Percentiles rank a stretch among this genome's conserved stretches.
phyloP scores from a whole-genome alignment of 2,329 filamentous ascomycete genomes.

The Aspergillus terreus region DNA sequence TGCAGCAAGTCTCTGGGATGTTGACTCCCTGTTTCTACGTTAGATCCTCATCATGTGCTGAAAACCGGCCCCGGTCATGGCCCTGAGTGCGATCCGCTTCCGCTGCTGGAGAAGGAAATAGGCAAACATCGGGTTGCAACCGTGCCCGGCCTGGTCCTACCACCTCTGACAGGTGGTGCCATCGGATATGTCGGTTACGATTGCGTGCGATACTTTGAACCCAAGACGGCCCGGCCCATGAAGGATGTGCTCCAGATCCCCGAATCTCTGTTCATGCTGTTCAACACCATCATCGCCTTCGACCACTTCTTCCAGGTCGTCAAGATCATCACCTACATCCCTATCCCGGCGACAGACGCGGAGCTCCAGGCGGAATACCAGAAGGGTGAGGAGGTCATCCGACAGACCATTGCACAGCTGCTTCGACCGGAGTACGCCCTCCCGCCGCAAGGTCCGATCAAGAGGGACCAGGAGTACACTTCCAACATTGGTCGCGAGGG shows the following conservation, averaged over 20 bases:
- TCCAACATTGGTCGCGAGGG: slow-evolving; percentile 88
- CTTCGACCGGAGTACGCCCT: slow-evolving; percentile 71
- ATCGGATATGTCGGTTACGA: slow-evolving; percentile 98
- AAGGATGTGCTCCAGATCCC: slow-evolving; percentile 86
- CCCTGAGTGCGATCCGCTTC: slow-evolving; percentile 77
- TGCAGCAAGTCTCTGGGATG: not conserved
- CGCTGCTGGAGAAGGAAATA: slow-evolving; percentile 76
- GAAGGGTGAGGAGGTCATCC: slow-evolving; percentile 61
- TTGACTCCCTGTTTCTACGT: slow-evolving; percentile 6
- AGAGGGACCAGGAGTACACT: slow-evolving; percentile 71
- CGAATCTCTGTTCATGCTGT: slow-evolving; percentile 95
- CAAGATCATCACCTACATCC: slow-evolving; percentile 89
- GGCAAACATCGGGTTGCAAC: slow-evolving; percentile 73
- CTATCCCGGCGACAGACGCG: slow-evolving; percentile 57
- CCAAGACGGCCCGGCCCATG: slow-evolving; percentile 84
- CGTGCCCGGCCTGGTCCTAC: slow-evolving; percentile 76
- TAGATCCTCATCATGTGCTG: slow-evolving; percentile 70
- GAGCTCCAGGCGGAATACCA: slow-evolving; percentile 67
- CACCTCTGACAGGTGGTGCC: slow-evolving; percentile 83
- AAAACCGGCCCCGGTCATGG: slow-evolving; percentile 87
- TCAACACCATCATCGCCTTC: slow-evolving; percentile 88
- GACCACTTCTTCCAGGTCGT: slow-evolving; percentile 92
- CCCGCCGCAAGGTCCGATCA: slow-evolving; percentile 70
- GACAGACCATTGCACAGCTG: slow-evolving; percentile 66
- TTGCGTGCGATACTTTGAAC: slow-evolving; percentile 96